Base-by-base conservation (phyloP, 768 basidiomycete species). In the Multifurca ochricompacta region DNA sequence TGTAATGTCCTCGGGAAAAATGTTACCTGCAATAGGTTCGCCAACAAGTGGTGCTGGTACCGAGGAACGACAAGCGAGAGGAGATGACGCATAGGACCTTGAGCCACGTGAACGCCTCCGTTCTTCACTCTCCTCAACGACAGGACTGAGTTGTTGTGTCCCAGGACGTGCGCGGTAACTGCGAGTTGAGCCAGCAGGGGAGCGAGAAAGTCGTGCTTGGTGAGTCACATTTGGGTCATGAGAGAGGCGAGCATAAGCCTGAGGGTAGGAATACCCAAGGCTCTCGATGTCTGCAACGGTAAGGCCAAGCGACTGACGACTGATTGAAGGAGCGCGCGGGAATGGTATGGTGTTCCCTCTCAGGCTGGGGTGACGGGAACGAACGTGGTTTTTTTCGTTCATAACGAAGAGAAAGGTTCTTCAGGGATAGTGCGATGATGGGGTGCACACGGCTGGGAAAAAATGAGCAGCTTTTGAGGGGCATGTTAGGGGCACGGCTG, bases 1-100 rank as follows among this genome's bases (percentile, higher is more conserved):
- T 14, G 53, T 59, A 30, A 61, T 56, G 31, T 61, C 60, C 37
- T 61, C 60, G 2, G 54, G 46, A 40, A 61, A 61, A 11, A 52
- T 46, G n/a, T 51, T 52, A 18, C 34, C 40, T 30, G 35, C 16
- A 16, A 28, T 11, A 21, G 52, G 46, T 32, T 34, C 35, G 7
- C n/a, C 30, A 35, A n/a, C 19, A 25, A 49, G 47, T 32, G 51
- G 46, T 25, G 39, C 9, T 9, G 50, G 19, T 47, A 42, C 21
- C 19, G 48, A 48, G 19, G 53, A 52, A 27, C 53, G 47, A 39
- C 25, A 44, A 7, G 52, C 11, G 21, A 48, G 13, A n/a, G 30
- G 46, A 27, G 60, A 47, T 27, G 55, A 48, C 7, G 47, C 19
- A 32, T 21, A 25, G 28, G 52, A 50, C 31, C 51, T 21, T 25